phyloP scores from a whole-genome alignment of 805 yeast genomes.

The Candida manassasensis region DNA sequence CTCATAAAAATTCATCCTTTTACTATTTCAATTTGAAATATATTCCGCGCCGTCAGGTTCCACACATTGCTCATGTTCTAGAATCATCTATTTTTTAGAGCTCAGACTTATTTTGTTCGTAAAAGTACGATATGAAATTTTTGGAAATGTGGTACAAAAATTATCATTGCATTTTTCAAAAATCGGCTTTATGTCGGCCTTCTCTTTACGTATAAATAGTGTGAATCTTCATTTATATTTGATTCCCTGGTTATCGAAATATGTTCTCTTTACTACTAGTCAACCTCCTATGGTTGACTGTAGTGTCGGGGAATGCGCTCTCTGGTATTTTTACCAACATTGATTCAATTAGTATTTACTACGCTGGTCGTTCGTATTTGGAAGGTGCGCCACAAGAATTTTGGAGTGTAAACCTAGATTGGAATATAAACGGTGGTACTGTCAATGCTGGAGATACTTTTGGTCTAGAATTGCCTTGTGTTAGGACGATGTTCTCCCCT shows the following conservation, averaged over 20 bases:
- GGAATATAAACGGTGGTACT: slow-evolving; percentile 15
- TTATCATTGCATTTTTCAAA: no score
- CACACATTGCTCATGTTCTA: no score
- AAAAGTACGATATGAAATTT: no score
- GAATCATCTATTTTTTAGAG: no score
- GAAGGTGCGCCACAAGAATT: slow-evolving; percentile 4
- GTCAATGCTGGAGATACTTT: slow-evolving; percentile 24
- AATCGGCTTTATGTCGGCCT: no score
- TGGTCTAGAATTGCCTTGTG: slow-evolving; percentile 22
- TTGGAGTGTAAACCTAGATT: slow-evolving; percentile 18
- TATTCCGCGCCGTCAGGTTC: no score
- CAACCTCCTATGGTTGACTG: not conserved
- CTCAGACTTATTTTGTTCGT: no score
- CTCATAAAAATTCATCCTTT: no score
- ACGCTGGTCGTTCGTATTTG: slow-evolving; percentile 1
- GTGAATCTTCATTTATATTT: no score
- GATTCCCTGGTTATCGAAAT: not conserved
- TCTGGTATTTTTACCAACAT: slow-evolving; percentile 8
- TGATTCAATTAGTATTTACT: slow-evolving; percentile 4
- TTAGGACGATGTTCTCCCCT: slow-evolving; percentile 16
- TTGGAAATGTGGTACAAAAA: no score
- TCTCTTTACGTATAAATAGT: no score
- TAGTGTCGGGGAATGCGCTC: not conserved
- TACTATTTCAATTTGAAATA: no score
- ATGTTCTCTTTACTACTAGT: not conserved